A percentile compares a stretch with the other conserved stretches of the same genome.
Evolutionary conservation across 805 yeast species (phyloP).

Genomic region (Starmerella kuoi): DNA sequence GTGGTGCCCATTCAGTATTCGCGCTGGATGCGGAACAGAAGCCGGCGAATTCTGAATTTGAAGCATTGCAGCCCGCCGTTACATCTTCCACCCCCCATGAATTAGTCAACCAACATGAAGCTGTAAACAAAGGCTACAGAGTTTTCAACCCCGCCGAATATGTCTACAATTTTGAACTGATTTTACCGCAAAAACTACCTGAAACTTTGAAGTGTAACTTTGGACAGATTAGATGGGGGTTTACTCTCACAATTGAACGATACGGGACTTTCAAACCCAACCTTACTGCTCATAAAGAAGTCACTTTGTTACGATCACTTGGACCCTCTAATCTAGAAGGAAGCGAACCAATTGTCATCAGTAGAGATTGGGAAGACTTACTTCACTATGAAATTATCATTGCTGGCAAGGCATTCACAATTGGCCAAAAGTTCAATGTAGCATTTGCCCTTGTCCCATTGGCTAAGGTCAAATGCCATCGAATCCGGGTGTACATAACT

Average conservation of each 20-base stretch:
- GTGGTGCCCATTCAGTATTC: constrained; percentile 36
- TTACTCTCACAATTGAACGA: constrained; percentile 62
- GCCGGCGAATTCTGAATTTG: constrained; percentile 1
- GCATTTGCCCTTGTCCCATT: constrained; percentile 75
- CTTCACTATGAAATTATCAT: constrained; percentile 80
- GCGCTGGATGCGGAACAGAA: constrained; percentile 19
- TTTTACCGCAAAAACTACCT: constrained; percentile 69
- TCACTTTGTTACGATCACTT: constrained; percentile 62
- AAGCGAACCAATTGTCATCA: constrained; percentile 83
- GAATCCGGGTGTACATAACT: constrained; percentile 73
- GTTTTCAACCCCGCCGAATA: constrained; percentile 80
- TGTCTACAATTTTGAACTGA: constrained; percentile 81
- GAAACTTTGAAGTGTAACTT: constrained; percentile 68
- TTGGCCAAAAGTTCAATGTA: constrained; percentile 73
- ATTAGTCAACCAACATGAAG: constrained; percentile 20
- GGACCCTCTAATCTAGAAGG: constrained; percentile 71
- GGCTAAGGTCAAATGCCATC: constrained; percentile 75
- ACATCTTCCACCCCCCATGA: constrained; percentile 11
- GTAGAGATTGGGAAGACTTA: constrained; percentile 89
- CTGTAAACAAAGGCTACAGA: constrained; percentile 31
- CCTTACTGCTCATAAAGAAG: constrained; percentile 48
- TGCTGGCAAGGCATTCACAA: constrained; percentile 76
- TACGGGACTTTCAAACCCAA: constrained; percentile 78
- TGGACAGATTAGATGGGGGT: constrained; percentile 61
- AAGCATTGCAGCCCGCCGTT: constrained; percentile 5